Base-by-base conservation (phyloP, 495 filamentous ascomycete species). In the Aspergillus saccharolyticus region DNA sequence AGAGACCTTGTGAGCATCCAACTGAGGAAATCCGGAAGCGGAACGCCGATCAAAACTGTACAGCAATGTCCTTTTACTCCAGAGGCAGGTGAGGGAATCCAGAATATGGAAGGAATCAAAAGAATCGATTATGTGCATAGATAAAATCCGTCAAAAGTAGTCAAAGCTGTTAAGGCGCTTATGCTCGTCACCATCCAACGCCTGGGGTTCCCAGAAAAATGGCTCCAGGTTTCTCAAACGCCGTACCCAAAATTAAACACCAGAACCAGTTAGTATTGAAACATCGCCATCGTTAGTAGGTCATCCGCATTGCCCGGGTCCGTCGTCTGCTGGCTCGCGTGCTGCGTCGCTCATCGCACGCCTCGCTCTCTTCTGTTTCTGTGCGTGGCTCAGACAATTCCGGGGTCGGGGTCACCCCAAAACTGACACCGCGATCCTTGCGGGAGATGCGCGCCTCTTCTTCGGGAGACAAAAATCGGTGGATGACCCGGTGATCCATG, bases 401-500 rank as follows among this genome's bases (percentile, higher is more conserved):
- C 0, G 73, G 71, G 2, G 72, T 75, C 2, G 66, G 70, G 0
- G 72, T 72, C 45, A 74, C 58, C 0, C 69, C 73, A 51, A 67
- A 74, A 55, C 70, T 74, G 53, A 72, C 52, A 19, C 69, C 73
- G 25, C 76, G 77, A 20, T 74, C 75, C 58, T 66, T 76, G 30
- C 75, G 77, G 1, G 80, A 75, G 10, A 83, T 74, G 52, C 70
- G 77, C 0, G 78, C 79, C 66, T 91, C 88, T 56, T 89, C 87
- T 15, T 86, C 78, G 0, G 82, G 78, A 16, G 74, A 76, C 21
- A 92, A 63, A 63, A 90, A 91, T 10, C 89, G 80, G 65, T 91
- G 84, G 15, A 92, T 74, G 0, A 74, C 81, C 21, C 89, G 74
- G 59, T 91, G 88, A 58, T 92, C 89, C 62, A 90, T 78, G 7